Conservation (phyloP, 768 basidiomycete genomes). For the Obba rivulosa region DNA sequence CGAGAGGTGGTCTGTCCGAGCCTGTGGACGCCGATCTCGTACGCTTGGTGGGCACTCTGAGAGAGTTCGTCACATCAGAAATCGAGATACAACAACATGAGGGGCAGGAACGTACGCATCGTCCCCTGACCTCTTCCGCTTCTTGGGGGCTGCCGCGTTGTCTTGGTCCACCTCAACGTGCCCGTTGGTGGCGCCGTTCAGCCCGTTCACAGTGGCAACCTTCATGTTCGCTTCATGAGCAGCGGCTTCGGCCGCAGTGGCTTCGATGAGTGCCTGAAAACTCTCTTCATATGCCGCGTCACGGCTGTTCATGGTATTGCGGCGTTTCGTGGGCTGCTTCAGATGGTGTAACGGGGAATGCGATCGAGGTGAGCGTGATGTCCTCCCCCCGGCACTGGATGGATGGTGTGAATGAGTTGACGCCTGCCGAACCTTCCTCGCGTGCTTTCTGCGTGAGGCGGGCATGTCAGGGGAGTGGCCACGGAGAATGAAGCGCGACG, state of each 20-base stretch:
- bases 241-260: constrained; percentile 67
- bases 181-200: constrained; percentile 28
- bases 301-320: constrained; percentile 97
- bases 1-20: constrained; percentile 50
- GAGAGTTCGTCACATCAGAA: not conserved
- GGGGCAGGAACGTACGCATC: constrained; percentile 47
- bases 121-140: constrained; percentile 73
- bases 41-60: constrained; percentile 58
- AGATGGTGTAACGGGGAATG: constrained; percentile 58
- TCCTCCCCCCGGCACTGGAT: constrained; percentile 28
- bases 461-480: constrained; percentile 11
- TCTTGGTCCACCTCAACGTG: constrained; percentile 42
- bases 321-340: constrained; percentile 67
- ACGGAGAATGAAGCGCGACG: constrained; percentile 23
- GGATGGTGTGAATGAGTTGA: constrained; percentile 60
- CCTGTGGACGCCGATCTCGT: constrained; percentile 70
- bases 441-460: constrained; percentile 45
- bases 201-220: constrained; percentile 4
- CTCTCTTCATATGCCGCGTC: constrained; percentile 93
- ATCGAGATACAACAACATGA: not conserved
- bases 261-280: constrained; percentile 69
- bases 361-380: constrained; percentile 64
- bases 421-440: constrained; percentile 58
- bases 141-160: constrained; percentile 38
- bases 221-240: constrained; percentile 19